Evolutionary conservation across 2,329 filamentous ascomycete species (phyloP), one percentile per base, ranked within the genome.

Genomic region (Aspergillus intermedius): DNA sequence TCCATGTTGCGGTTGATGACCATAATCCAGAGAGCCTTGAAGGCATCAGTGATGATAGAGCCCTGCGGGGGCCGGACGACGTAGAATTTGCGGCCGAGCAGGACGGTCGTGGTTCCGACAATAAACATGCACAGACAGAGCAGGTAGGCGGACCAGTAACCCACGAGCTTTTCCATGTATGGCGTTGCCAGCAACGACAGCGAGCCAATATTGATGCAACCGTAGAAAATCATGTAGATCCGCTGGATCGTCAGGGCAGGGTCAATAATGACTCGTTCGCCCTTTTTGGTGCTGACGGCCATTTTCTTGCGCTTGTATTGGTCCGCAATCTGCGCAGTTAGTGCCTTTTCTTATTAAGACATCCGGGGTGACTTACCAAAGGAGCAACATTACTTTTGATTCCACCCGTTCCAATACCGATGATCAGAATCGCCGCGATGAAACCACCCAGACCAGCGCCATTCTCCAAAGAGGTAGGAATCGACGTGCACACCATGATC

Each of bases 201-300:
- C 1, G 82, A 80, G n/a, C 85, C 86, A 13, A 89, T 57, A 66
- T 89, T 88, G 62, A 88, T 87, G 68, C 81, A 84, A 64, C 77
- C 76, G 68, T 88, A 88, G 71, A 87, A 88, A 61, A 87, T 78
- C 81, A 82, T 86, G 73, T 86, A 87, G 52, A 87, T 81, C 43
- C 82, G 76, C 59, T 84, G 80, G 53, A 83, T 78, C 1, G 84
- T 87, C 47, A 86, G 72, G 35, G 78, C 74, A 0, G 83, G 83
- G 56, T 87, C 83, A 22, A 86, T 77, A 54, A 88, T 76, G 47
- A 87, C 81, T 15, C 74, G 71, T 61, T 79, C 70, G 17, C 76
- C 77, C 42, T 69, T 71, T 52, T 69, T 66, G 13, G 68, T 71
- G 49, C 64, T 63, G 17, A 73, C 60, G 45, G 70, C 74, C 72